Evolutionary conservation across 768 basidiomycete genomes (phyloP), one percentile per base, ranked within the genome.

Genomic region (Leucosporidium yakuticum): DNA sequence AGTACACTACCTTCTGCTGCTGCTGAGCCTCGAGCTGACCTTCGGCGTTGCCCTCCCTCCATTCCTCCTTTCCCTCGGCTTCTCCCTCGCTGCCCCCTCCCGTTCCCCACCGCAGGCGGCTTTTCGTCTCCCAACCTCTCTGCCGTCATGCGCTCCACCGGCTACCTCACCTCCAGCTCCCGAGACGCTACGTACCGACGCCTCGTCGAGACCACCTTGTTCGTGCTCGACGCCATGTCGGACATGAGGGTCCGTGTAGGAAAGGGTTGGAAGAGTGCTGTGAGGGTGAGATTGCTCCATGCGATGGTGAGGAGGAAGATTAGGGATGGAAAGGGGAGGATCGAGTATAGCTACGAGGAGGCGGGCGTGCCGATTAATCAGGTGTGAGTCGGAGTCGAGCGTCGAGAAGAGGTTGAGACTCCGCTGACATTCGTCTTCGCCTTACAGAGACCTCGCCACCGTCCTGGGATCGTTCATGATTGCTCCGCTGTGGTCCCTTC

Each of bases 331-430:
- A 74, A 70, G 55, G 76, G 76, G 0, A 62, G 65, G 11, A 55
- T 61, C 65, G 77, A 77, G 47, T 79, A 78, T 64, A 73, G 76
- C 62, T 62, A 60, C 14, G 70, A 62, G 31, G 63, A 57, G 29
- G 73, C 76, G 47, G 78, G 78, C 5, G 62, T 78, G 0, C 76
- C 78, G 27, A 77, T 78, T 67, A 78, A 77, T 53, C 78, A 78
- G 60, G 76, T 77, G 77, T 78, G 58, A 58, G 77, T 75, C 15
- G 11, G 5, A 9, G 21, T 59, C 7, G 7, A 0, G 3, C 47
- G 0, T 53, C 21, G 21, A 39, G n/a, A 29, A 59, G 4, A 23
- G 1, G 44, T 1, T 14, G 44, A 49, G 1, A 25, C 34, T 21
- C 27, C 9, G 5, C 9, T 25, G 21, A 56, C 25, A 15, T 8